Percentiles rank a stretch among this genome's conserved stretches.
Evolutionary conservation across 2,329 filamentous ascomycete species (phyloP).

Genomic region (Claviceps sp.): DNA sequence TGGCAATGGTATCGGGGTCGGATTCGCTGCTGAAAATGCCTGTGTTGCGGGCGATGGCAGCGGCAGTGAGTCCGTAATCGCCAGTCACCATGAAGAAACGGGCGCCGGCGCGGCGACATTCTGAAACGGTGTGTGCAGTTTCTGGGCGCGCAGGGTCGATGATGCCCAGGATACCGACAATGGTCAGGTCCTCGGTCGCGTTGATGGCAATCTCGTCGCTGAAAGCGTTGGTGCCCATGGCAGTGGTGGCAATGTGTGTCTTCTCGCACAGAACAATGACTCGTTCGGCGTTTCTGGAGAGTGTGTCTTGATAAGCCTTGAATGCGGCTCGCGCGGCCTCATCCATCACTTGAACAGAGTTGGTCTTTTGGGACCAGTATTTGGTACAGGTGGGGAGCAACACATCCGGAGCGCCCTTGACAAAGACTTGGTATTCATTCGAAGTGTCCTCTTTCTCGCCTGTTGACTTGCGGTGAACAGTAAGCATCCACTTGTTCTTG

Average conservation of each 20-base stretch:
- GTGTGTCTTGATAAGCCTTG: slow-evolving; percentile 23
- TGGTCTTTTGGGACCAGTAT: slow-evolving; percentile 21
- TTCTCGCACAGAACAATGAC: slow-evolving; percentile 30
- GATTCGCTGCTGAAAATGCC: slow-evolving; percentile 44
- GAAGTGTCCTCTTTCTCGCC: slow-evolving; percentile 9
- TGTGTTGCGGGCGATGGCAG: slow-evolving; percentile 51
- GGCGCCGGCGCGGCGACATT: slow-evolving; percentile 30
- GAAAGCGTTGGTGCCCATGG: slow-evolving; percentile 30
- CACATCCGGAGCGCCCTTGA: slow-evolving; percentile 43
- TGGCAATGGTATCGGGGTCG: slow-evolving; percentile 24
- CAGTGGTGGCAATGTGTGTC: slow-evolving; percentile 14
- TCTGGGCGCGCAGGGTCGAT: slow-evolving; percentile 33
- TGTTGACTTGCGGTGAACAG: slow-evolving; percentile 17
- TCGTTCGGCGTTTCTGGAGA: slow-evolving; percentile 28
- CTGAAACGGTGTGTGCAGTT: slow-evolving; percentile 24
- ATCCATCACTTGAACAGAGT: slow-evolving; percentile 22
- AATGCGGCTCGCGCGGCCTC: slow-evolving; percentile 19
- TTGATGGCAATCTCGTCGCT: slow-evolving; percentile 32
- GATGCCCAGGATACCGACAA: slow-evolving; percentile 39
- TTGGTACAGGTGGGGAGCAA: slow-evolving; percentile 23
- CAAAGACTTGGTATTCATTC: slow-evolving; percentile 27
- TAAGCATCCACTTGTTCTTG: slow-evolving; percentile 38
- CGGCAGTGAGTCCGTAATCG: slow-evolving; percentile 42
- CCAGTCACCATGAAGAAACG: slow-evolving; percentile 36
- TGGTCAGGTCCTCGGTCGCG: slow-evolving; percentile 28